phyloP scores from a whole-genome alignment of 2,329 filamentous ascomycete species.

The Chalaropsis ovoidea region DNA sequence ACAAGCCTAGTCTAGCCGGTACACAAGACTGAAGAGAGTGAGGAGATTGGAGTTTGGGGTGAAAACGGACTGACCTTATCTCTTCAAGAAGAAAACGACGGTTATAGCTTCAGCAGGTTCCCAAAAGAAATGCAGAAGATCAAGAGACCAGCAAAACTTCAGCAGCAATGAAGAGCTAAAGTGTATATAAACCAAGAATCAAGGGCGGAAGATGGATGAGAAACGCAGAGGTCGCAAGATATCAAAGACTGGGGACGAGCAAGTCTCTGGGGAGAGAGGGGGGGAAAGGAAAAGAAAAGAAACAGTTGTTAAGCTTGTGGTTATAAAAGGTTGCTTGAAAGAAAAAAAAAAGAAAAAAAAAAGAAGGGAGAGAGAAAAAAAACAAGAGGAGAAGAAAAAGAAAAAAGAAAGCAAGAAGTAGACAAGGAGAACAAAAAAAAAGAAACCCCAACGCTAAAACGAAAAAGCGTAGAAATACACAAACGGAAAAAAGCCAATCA shows the following conservation, averaged over 20 bases:
- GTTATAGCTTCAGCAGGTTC: background rate
- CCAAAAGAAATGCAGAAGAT: background rate
- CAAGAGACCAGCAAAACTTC: conserved; percentile 5
- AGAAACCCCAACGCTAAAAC: background rate
- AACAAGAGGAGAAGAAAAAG: background rate
- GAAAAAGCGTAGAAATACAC: conserved; percentile 1
- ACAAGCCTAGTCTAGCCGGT: too few relatives aligned
- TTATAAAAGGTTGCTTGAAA: conserved; percentile 16
- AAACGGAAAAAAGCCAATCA: background rate
- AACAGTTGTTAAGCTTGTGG: conserved; percentile 6
- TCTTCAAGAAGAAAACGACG: background rate
- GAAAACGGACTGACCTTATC: background rate
- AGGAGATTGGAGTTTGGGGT: too few relatives aligned
- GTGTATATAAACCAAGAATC: conserved; percentile 7
- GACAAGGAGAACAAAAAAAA: background rate
- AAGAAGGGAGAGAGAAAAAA: background rate
- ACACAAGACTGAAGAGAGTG: too few relatives aligned
- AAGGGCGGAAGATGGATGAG: conserved; percentile 17
- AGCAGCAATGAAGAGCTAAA: conserved; percentile 23
- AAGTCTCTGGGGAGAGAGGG: conserved; percentile 17
- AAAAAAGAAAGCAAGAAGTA: background rate
- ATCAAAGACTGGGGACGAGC: conserved; percentile 18
- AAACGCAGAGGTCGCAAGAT: conserved; percentile 15
- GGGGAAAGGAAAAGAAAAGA: conserved; percentile 12
- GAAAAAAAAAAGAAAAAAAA: conserved; percentile 1